These are phyloP conservation scores for Porcisia deanei DNA, from an alignment of 208 protist genomes.

Conservation along the genomic window DNA sequence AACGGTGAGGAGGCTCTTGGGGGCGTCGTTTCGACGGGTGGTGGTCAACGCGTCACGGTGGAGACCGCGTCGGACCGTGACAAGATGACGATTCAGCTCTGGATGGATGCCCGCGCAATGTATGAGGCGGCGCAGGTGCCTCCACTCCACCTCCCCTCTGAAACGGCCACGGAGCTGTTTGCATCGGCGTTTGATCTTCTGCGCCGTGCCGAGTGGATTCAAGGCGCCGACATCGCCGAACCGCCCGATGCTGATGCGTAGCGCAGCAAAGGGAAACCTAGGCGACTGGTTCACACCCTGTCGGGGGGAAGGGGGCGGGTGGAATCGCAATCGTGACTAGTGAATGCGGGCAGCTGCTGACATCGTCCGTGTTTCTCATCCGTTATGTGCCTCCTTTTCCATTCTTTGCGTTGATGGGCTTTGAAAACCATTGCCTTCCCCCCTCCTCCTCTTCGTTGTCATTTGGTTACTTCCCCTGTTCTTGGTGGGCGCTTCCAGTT, in stretches of 20 bases:
- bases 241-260: slow-evolving; percentile 64
- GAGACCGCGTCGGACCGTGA: slow-evolving; percentile 83
- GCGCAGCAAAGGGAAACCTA: neutral
- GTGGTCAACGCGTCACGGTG: slow-evolving; percentile 30
- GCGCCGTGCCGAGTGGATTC: slow-evolving; percentile 79
- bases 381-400: neutral
- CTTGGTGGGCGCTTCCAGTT: neutral
- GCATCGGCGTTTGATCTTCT: slow-evolving; percentile 39
- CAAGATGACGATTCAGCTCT: slow-evolving; percentile 88
- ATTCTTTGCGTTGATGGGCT: neutral
- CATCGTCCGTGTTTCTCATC: too few species aligned
- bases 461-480: too few species aligned
- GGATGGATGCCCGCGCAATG: slow-evolving; percentile 72
- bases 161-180: slow-evolving; percentile 13
- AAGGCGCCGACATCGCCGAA: slow-evolving; percentile 67
- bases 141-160: slow-evolving; percentile 11
- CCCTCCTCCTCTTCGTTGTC: too few species aligned
- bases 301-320: neutral
- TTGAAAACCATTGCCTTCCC: too few species aligned
- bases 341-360: neutral
- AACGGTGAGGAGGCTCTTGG: slow-evolving; percentile 27
- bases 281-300: neutral
- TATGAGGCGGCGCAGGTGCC: slow-evolving; percentile 25
- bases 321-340: neutral
- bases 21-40: neutral